Evolutionary conservation across 2,329 filamentous ascomycete genomes (phyloP), one percentile per base, ranked within the genome.

Genomic region (Trematosphaeria pertusa): DNA sequence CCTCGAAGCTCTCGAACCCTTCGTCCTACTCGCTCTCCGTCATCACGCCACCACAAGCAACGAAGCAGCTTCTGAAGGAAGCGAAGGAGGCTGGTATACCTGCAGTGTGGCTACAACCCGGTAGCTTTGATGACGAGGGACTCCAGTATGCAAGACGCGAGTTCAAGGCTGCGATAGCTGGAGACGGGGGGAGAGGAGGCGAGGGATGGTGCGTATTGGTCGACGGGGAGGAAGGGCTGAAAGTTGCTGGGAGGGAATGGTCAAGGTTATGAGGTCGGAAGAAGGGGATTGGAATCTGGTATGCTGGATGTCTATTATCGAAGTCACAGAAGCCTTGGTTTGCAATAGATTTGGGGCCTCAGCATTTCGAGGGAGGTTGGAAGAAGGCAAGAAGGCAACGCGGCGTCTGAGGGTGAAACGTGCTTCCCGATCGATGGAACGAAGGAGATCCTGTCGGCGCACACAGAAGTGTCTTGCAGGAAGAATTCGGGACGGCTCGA

Each of bases 11-110:
- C 5, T 73, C 83, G 1, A 58, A 66, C 12, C 75, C 84, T 15
- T 88, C 92, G 0, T 73, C 73, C 15, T 79, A 91, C 1, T 86
- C 86, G 4, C 78, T 97, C 10, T 93, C 88, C 24, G 83, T 97
- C 63, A 91, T 97, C 67, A 97, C 94, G 10, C 90, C 90, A 3
- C 93, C 94, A 0, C 73, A 80, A 2, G 85, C 89, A 21, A 96
- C 94, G 1, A 80, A 87, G 48, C 75, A 85, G 62, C 77, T 95
- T 6, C 77, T 97, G 31, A 78, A 85, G 52, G 88, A 96, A 71
- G 94, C 93, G 0, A 88, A 71, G 77, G 82, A 45, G 78, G 88
- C 9, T 87, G 91, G 3, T 76, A 96, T 34, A 81, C 83, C 14
- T 82, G 89, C 19, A 1, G 65, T 70, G 8, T 70, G 62, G 60